Percentiles rank a stretch among this genome's conserved stretches.
These are phyloP conservation scores for Cordyceps farinosa DNA, from an alignment of 2,329 filamentous ascomycete species.

Conservation along the genomic window DNA sequence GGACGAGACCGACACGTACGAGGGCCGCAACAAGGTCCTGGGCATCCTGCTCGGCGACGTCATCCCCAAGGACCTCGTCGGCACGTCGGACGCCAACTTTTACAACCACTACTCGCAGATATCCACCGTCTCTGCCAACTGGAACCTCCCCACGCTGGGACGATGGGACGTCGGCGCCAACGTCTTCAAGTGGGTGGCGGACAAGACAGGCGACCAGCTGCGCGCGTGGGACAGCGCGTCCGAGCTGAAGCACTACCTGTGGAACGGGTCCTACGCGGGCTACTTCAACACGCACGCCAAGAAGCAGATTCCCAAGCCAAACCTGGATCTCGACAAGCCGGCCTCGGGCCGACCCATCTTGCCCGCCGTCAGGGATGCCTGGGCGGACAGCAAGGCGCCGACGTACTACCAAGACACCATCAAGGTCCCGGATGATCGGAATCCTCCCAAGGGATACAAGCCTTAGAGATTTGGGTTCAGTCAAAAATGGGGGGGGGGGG, in stretches of 20 bases:
- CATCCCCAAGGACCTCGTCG: constrained; percentile 59
- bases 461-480: background rate
- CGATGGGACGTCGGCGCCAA: constrained; percentile 72
- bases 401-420: constrained; percentile 42
- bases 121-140: constrained; percentile 66
- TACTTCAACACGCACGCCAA: constrained; percentile 39
- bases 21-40: constrained; percentile 64
- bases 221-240: constrained; percentile 34
- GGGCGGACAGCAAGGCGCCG: constrained; percentile 34
- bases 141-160: constrained; percentile 64
- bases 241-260: constrained; percentile 38
- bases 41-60: constrained; percentile 70
- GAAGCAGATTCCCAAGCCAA: constrained; percentile 37
- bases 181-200: constrained; percentile 59
- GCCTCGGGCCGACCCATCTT: constrained; percentile 34
- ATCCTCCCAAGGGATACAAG: constrained; percentile 39
- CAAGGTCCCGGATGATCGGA: constrained; percentile 39
- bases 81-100: constrained; percentile 65
- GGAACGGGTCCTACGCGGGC: constrained; percentile 54
- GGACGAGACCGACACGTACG: constrained; percentile 73
- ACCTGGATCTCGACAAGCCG: constrained; percentile 33
- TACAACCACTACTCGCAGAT: constrained; percentile 72
- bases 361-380: constrained; percentile 35
- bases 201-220: constrained; percentile 54
- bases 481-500: no score